Base-by-base conservation (phyloP, 306 rosid species). In the barrel medic (Medicago truncatula) region DNA sequence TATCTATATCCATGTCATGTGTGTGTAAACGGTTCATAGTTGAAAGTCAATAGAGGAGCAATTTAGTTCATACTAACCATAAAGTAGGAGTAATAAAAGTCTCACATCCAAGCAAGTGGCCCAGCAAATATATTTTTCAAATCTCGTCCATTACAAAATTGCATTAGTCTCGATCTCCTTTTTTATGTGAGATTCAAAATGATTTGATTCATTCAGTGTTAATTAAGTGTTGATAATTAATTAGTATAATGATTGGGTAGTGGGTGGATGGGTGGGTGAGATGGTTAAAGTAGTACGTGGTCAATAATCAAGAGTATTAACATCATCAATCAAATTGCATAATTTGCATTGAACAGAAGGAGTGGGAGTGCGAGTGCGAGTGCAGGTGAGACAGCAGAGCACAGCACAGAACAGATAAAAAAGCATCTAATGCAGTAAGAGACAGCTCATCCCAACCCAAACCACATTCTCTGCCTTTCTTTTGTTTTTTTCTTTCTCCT, bases 381-480 rank as follows among this genome's bases (percentile, higher is more conserved):
- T 57, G 63, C 63, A 57, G 63, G 63, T 57, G 63, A 57, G 63
- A 59, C 65, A 59, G 65, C 65, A 59, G 39, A 59, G 65, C 39
- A 59, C 65, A 59, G 17, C 40, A 59, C 16, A 59, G 4, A 25
- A 59, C 65, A 23, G 40, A 85, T 83, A 66, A 89, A 85, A 70
- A 70, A 87, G 88, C 88, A 89, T 87, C 88, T 76, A 75, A 84
- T 85, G 84, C 88, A 78, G 50, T 68, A 43, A 8, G 80, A 82
- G 82, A 87, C 94, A 89, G 84, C 91, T 87, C 91, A 89, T 81
- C 85, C 84, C 80, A 71, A 86, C 85, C 80, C 83, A 76, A 82
- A 72, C 83, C 70, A 65, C 87, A 49, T 66, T 50, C 8, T 36
- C 4, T 61, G 28, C 58, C n/a, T 76, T 77, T 16, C 44, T 20